phyloP scores from a whole-genome alignment of 2,329 filamentous ascomycete genomes.

The Leptographium galeiforme region DNA sequence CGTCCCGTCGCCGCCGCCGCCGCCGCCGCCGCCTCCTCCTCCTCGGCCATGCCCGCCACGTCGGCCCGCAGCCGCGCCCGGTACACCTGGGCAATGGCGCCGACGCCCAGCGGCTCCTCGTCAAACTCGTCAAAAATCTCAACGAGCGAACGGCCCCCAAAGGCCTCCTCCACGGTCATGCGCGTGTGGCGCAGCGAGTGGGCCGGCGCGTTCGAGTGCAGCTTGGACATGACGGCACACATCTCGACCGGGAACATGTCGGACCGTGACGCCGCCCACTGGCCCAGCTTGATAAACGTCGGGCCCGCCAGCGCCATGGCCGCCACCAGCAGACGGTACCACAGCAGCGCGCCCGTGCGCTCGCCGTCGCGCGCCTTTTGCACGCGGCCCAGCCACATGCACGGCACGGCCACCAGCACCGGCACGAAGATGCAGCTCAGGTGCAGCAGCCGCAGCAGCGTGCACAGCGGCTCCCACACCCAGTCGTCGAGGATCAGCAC shows the following conservation, averaged over 20 bases:
- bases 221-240: slow-evolving; percentile 83
- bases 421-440: slow-evolving; percentile 82
- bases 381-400: slow-evolving; percentile 63
- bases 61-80: slow-evolving; percentile 80
- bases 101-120: slow-evolving; percentile 77
- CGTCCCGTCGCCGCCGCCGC: background rate
- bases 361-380: slow-evolving; percentile 56
- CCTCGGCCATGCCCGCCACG: slow-evolving; percentile 49
- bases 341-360: slow-evolving; percentile 74
- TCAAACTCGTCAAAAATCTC: slow-evolving; percentile 96
- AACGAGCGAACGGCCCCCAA: slow-evolving; percentile 65
- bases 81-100: slow-evolving; percentile 95
- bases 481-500: slow-evolving; percentile 57
- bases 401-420: slow-evolving; percentile 67
- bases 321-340: slow-evolving; percentile 78
- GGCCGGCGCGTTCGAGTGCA: slow-evolving; percentile 88
- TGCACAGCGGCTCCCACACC: slow-evolving; percentile 77
- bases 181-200: slow-evolving; percentile 75
- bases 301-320: slow-evolving; percentile 89
- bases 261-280: slow-evolving; percentile 93
- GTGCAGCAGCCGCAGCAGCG: slow-evolving; percentile 76
- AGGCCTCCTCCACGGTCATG: slow-evolving; percentile 65
- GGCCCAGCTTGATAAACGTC: slow-evolving; percentile 96
- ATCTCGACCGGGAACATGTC: slow-evolving; percentile 93
- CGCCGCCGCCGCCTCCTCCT: slow-evolving; percentile 25